Evolutionary conservation across 345 rosid genomes (phyloP).

Genomic region (sweet orange (Citrus sinensis)): DVS_A1.0 CM039162.1:24843501-24844000

Average conservation of each 20-base stretch:
- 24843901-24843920: neutral
- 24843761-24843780: neutral
- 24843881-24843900: neutral
- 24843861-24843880: neutral
- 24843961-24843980: neutral
- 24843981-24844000: fast-evolving
- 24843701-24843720: neutral
- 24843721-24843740: neutral
- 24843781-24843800: neutral
- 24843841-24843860: neutral
- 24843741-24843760: neutral
- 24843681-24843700: neutral
- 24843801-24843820: neutral
- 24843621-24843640: neutral
- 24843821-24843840: neutral
- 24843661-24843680: neutral
- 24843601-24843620: neutral
- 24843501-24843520: neutral
- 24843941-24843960: neutral
- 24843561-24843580: too few relatives aligned
- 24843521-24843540: neutral
- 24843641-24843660: neutral
- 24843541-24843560: neutral
- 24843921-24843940: neutral
- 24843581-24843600: neutral